phyloP scores from a whole-genome alignment of 2,329 filamentous ascomycete species.

The Epichloe bromicola region DNA sequence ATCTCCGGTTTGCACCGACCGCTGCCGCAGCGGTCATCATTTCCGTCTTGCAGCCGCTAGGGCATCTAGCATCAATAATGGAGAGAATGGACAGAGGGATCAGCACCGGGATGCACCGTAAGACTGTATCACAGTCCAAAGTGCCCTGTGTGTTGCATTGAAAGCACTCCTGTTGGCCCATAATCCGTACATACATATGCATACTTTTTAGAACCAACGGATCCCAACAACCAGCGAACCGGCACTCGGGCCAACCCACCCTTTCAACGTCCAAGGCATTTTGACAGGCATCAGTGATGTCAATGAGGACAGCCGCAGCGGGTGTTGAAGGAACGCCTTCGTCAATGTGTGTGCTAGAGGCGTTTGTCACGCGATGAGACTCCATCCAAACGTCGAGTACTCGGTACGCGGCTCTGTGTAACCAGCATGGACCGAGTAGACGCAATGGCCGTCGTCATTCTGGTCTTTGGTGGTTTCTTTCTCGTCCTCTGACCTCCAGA shows the following conservation, averaged over 20 bases:
- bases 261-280: not conserved
- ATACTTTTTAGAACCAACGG: not conserved
- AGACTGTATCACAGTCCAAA: not conserved
- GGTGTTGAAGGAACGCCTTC: too few relatives aligned
- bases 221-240: not conserved
- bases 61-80: too few relatives aligned
- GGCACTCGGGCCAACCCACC: slow-evolving; percentile 5
- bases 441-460: not conserved
- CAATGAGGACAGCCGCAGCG: not conserved
- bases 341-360: too few relatives aligned
- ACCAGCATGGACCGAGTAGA: not conserved
- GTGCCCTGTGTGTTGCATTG: too few relatives aligned
- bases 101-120: too few relatives aligned
- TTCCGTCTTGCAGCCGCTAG: too few relatives aligned
- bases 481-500: not conserved
- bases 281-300: slow-evolving; percentile 1
- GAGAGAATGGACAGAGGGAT: too few relatives aligned
- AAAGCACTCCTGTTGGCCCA: too few relatives aligned
- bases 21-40: too few relatives aligned
- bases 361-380: not conserved
- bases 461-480: not conserved
- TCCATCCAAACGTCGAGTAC: too few relatives aligned
- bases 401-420: too few relatives aligned
- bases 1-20: too few relatives aligned
- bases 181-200: not conserved